Base-by-base conservation (phyloP, 2,329 filamentous ascomycete genomes). In the Cytospora mali region DNA sequence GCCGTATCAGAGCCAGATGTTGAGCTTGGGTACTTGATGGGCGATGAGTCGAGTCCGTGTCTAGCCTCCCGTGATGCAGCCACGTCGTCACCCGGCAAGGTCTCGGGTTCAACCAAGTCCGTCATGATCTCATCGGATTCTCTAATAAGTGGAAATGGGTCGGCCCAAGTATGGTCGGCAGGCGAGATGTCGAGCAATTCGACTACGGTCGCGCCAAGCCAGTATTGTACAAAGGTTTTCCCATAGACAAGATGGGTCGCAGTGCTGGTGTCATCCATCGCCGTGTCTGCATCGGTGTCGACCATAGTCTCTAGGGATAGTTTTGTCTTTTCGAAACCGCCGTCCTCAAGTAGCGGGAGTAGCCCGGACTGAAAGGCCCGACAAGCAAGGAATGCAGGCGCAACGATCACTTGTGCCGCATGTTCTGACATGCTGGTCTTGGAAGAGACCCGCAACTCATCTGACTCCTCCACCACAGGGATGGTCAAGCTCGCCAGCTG, bases 341-440 rank as follows among this genome's bases (percentile, higher is more conserved):
- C 49, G 16, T 57, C 49, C 21, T 57, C 39, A 7, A 64, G 35
- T 18, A 64, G n/a, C 5, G 55, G 58, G 14, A 64, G 35, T n/a
- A 64, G 23, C 10, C 62, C 62, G 25, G 33, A 61, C 33, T 64
- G 62, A 42, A 59, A 61, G 4, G 62, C 62, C 7, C 57, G 57
- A 25, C 57, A 52, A 21, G 62, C 62, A 5, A 64, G 57, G 16
- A 64, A 64, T 3, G 48, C 28, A 28, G 62, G 62, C 6, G 62
- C 62, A 13, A 64, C 48, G 1, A 64, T 33, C 18, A 25, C 59
- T 18, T 35, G 25, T 1, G 21, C 49, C 53, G 31, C n/a, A n/a
- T n/a, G 52, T 21, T 21, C 21, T 18, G n/a, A 35, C 9, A 29
- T 10, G 6, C 14, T 33, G 31, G 9, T 33, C 31, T 33, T 33